Evolutionary conservation across 345 rosid genomes (phyloP), one percentile per base, ranked within the genome.

Genomic region (Eucalyptus globulus): DNA sequence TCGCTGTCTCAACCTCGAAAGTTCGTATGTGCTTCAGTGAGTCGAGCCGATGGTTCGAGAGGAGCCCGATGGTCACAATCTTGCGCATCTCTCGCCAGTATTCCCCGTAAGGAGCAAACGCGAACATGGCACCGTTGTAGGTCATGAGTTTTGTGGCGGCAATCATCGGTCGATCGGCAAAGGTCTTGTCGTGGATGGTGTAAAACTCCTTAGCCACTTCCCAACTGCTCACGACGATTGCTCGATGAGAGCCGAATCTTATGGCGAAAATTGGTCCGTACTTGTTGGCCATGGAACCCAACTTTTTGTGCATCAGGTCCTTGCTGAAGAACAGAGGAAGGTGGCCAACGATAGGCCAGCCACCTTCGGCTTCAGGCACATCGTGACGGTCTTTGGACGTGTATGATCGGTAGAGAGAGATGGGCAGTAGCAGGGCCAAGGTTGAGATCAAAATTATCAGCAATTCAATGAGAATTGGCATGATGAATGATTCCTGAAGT

Each of bases 311-410:
- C 26, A 43, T 85, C 19, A 91, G 88, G 49, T 92, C 88, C 24
- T 86, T 31, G 58, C 89, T 88, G 5, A 86, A 88, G 5, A 92
- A 88, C 83, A 93, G 93, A 85, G 91, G 93, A 89, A 91, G 56
- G 87, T 93, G 94, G 14, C 95, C 95, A 26, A 93, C 89, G 22
- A 93, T 43, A 49, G 93, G 95, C 93, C 92, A 92, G 17, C 92
- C 91, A 8, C 94, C 92, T 5, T 81, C n/a, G 0, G 88, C 94
- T 86, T 92, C 90, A 4, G 93, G 94, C 37, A 85, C 92, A 22
- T 47, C 85, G 85, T 89, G 76, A 26, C 14, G 6, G 29, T 86
- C 81, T 37, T 72, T 72, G 44, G 81, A 72, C 81, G 0, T 34
- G 44, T 34, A 14, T 34, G 26, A 72, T 37, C 81, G 45, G 81